Percentiles rank a stretch among this genome's conserved stretches.
These are phyloP conservation scores for Cyberlindnera saturnus DNA, from an alignment of 805 yeast genomes.

Conservation along the genomic window DNA sequence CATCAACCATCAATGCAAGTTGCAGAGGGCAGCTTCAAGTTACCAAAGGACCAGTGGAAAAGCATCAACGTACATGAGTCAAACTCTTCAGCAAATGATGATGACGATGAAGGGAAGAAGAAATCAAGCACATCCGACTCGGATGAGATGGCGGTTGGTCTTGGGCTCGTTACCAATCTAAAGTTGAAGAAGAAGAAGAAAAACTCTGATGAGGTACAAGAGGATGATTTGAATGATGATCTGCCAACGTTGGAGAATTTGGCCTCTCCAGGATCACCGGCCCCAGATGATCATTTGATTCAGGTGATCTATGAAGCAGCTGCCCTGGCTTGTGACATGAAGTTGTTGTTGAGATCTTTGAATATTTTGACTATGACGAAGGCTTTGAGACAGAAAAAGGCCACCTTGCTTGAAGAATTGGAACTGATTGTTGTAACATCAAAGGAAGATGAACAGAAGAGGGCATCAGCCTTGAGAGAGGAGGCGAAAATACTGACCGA, in stretches of 20 bases:
- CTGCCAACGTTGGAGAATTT: conserved; percentile 45
- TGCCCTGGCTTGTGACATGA: conserved; percentile 56
- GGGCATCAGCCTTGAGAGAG: too few species aligned
- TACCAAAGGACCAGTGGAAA: conserved; percentile 20
- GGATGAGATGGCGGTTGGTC: conserved; percentile 22
- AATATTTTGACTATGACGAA: conserved; percentile 48
- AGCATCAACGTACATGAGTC: conserved; percentile 7
- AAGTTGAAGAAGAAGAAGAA: conserved; percentile 18
- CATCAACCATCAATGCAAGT: neutral
- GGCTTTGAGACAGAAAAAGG: conserved; percentile 28
- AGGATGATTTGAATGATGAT: conserved; percentile 15
- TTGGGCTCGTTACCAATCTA: conserved; percentile 18
- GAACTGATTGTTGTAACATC: conserved; percentile 4
- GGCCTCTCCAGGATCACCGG: conserved; percentile 48
- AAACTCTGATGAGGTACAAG: conserved; percentile 17
- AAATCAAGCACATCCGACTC: conserved; percentile 20
- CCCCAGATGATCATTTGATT: conserved; percentile 49
- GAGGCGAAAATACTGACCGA: too few species aligned
- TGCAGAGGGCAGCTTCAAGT: neutral
- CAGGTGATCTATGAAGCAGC: conserved; percentile 59
- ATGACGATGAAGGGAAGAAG: conserved; percentile 8
- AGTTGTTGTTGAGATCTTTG: conserved; percentile 50
- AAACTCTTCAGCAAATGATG: conserved; percentile 12
- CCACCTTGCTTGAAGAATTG: conserved; percentile 13
- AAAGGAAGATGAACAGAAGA: neutral